Evolutionary conservation across 306 rosid genomes (phyloP), one percentile per base, ranked within the genome.

Genomic region (Prunus persica): DNA sequence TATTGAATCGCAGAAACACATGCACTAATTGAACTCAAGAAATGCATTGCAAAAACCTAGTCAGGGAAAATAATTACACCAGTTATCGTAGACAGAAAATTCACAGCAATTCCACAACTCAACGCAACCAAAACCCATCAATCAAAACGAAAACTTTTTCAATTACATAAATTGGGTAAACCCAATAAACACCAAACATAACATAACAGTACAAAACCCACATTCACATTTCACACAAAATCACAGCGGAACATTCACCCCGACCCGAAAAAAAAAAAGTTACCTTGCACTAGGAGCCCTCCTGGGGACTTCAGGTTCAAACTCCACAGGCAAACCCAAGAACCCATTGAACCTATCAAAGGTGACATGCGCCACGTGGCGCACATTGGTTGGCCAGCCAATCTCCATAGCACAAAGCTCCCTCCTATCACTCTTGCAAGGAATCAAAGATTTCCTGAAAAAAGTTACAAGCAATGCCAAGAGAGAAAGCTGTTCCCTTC

Each of bases 271-370:
- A 4, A 32, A 32, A 30, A 24, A 43, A 75, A 62, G 28, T 71
- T 77, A 91, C 98, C 98, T 95, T 27, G 98, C 98, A 81, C 98
- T 95, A n/a, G 98, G 98, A 82, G 96, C 89, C 73, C 92, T 89
- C 73, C 91, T 78, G 67, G 97, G 92, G 3, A 90, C 88, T 73
- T 92, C 95, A 51, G 93, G 97, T 67, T 94, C 95, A 47, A 95
- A 88, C 85, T 92, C 98, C 62, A 72, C 97, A 5, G 98, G 98
- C 86, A 95, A 79, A 71, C 98, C 98, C 85, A 92, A 85, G 92
- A 95, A 95, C 24, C 98, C 98, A 83, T 89, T 88, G 83, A 92
- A 94, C 78, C 96, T 79, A 55, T 94, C 98, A 68, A 92, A 95
- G 64, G 98, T 95, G 56, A 95, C 98, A 82, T 95, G 97, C 3